Evolutionary conservation across 257 asterid species (phyloP).

Genomic region (Lycium ferocissimum): DNA sequence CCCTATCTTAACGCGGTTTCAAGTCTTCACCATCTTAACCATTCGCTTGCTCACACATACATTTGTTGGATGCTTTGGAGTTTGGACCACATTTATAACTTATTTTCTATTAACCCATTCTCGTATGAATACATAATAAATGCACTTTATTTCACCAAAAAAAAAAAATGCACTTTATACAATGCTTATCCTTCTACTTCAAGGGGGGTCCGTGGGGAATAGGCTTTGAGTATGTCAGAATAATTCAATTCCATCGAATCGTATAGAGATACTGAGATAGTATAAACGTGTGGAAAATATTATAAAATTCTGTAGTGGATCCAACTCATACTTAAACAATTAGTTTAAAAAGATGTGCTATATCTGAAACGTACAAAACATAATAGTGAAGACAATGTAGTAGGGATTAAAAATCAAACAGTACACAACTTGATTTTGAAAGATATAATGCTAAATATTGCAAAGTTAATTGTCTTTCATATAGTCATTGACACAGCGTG

Average conservation of each 20-base stretch:
- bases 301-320: background rate
- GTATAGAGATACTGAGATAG: no score
- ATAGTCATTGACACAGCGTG: no score
- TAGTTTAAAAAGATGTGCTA: no score
- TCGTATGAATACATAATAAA: background rate
- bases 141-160: background rate
- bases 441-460: no score
- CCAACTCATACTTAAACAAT: background rate
- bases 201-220: background rate
- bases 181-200: slow-evolving; percentile 25
- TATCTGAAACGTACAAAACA: background rate
- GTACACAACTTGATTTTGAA: no score
- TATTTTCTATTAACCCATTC: background rate
- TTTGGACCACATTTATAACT: background rate
- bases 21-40: background rate
- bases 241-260: background rate
- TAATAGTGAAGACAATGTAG: background rate
- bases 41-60: background rate
- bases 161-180: background rate
- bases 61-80: background rate
- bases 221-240: background rate
- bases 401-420: background rate
- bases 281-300: no score
- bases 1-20: background rate
- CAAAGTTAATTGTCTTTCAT: no score